Conservation (phyloP, 768 basidiomycete species). For the Pleurotus citrinopileatus region DNA sequence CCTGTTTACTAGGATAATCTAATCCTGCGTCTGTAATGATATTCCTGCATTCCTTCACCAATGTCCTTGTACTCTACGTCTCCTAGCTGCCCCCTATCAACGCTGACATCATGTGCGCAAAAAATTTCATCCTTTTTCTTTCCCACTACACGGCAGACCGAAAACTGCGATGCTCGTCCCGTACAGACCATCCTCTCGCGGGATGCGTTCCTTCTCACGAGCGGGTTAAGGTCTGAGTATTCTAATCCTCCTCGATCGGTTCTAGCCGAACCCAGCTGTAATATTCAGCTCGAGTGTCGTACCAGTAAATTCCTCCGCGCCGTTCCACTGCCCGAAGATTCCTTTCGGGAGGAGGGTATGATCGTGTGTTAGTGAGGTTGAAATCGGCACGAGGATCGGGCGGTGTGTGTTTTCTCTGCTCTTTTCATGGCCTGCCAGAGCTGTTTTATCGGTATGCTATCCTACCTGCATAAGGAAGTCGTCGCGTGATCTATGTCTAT, state of each 20-base stretch:
- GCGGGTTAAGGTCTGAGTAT: constrained; percentile 85
- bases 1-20: too few relatives aligned
- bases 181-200: constrained; percentile 34
- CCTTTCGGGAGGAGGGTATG: constrained; percentile 31
- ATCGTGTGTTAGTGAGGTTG: constrained; percentile 39
- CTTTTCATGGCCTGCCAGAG: not conserved
- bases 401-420: constrained; percentile 18
- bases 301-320: constrained; percentile 57
- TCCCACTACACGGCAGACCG: constrained; percentile 8
- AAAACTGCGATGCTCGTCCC: constrained; percentile 74
- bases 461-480: too few relatives aligned
- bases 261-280: constrained; percentile 60
- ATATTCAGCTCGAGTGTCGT: constrained; percentile 51
- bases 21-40: too few relatives aligned
- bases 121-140: too few relatives aligned
- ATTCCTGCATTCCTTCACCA: too few relatives aligned
- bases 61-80: too few relatives aligned
- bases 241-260: constrained; percentile 59
- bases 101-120: too few relatives aligned
- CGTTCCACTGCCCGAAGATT: constrained; percentile 40
- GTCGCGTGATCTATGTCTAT: too few relatives aligned
- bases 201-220: constrained; percentile 42
- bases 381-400: constrained; percentile 57
- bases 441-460: constrained; percentile 13
- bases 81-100: too few relatives aligned